Evolutionary conservation across 2,329 filamentous ascomycete genomes (phyloP), one percentile per base, ranked within the genome.

Genomic region (Myriosclerotinia duriaeana): DNA sequence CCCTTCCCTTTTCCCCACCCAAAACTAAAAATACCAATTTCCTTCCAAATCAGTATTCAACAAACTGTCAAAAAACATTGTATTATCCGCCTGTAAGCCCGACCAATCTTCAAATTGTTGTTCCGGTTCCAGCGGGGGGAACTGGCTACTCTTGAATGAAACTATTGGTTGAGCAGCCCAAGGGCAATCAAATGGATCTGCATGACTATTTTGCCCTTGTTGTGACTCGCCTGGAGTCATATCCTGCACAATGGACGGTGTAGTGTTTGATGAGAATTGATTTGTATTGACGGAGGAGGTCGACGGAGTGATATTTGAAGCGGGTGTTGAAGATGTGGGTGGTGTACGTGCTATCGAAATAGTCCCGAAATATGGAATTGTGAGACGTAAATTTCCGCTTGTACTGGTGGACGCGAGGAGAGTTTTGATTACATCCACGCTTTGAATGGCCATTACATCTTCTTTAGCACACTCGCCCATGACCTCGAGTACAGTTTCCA

Each of bases 361-460:
- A 3, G 74, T 75, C 9, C 74, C 74, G 48, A 76, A 76, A 59
- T 76, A 76, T 6, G 74, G 74, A 5, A 76, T 76, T 22, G 73
- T 74, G 42, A 76, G 73, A 38, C 72, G 73, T 7, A 76, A 63
- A 63, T 74, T 75, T 11, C 69, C 64, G 22, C 65, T 58, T 2
- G 60, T 64, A 14, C 69, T 69, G 7, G 67, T 68, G 20, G 66
- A 58, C 20, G 73, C 71, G 1, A 75, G 67, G 4, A 76, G 69
- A 20, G 73, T 71, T 40, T 71, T 72, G 52, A 76, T 72, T 2
- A 76, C 74, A 26, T 73, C 71, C 3, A 71, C 70, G 46, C 73
- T 72, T 65, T 76, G 74, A 9, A 66, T 68, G 2, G 72, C 71
- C 22, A 75, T 71, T 3, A 72, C 52, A 14, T 74, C 71, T 56